A percentile compares a stretch with the other conserved stretches of the same genome.
Conservation (phyloP, 2,329 filamentous ascomycete genomes). For the Colletotrichum noveboracense region DNA sequence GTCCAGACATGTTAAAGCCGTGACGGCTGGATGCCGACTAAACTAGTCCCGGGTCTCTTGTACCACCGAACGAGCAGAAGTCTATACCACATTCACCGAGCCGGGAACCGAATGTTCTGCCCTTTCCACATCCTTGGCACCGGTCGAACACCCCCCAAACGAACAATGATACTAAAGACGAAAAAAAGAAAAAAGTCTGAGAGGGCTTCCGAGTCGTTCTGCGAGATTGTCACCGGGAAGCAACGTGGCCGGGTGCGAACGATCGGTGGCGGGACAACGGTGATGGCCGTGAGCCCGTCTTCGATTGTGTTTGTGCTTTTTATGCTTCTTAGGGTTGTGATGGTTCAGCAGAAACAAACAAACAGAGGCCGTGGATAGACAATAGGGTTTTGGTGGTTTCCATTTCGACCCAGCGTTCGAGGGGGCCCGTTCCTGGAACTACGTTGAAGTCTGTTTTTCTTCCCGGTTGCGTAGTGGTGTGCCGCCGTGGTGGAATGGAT, state of each 20-base stretch:
- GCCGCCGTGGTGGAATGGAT: background rate
- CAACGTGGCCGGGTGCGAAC: background rate
- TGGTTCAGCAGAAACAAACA: background rate
- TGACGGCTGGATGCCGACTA: background rate
- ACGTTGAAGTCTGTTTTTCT: background rate
- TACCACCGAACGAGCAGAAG: background rate
- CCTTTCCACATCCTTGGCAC: background rate
- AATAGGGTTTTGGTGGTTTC: background rate
- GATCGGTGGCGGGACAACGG: background rate
- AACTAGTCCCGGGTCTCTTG: background rate
- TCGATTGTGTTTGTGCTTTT: background rate
- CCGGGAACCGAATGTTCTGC: background rate
- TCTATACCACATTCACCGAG: background rate
- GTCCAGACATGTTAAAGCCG: background rate
- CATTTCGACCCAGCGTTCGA: background rate
- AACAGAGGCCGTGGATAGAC: background rate
- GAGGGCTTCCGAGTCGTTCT: background rate
- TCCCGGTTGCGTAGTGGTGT: background rate
- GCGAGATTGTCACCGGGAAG: constrained; percentile 6
- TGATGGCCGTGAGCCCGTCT: background rate
- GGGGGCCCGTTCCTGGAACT: background rate
- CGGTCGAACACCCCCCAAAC: background rate
- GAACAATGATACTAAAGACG: background rate
- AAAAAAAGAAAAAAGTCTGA: background rate
- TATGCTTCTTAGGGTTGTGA: background rate